Percentiles rank a stretch among this genome's conserved stretches.
Conservation (phyloP, 805 yeast genomes). For the Candida xyloterini region DNA sequence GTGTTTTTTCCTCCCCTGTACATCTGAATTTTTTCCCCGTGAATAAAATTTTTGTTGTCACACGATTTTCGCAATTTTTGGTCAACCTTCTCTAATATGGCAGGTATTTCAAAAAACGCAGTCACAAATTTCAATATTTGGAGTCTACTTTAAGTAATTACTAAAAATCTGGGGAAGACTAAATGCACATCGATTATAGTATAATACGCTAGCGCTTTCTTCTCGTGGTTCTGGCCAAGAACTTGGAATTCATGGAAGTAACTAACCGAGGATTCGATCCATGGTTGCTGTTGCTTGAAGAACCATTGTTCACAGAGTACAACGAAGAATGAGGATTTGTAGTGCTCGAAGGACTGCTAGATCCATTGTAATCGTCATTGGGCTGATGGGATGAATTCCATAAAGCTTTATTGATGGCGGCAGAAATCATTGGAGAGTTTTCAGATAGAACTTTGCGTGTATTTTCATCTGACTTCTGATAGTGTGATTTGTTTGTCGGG, state of each 20-base stretch:
- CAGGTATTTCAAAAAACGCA: constrained; percentile 11
- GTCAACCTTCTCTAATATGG: background rate
- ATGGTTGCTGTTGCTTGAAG: background rate
- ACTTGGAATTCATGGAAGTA: constrained; percentile 58
- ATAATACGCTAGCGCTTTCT: constrained; percentile 31
- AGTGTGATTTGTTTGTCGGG: background rate
- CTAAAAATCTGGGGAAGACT: constrained; percentile 8
- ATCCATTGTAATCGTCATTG: constrained; percentile 3
- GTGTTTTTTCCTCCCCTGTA: constrained; percentile 1
- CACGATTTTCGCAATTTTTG: background rate
- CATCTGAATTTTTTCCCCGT: background rate
- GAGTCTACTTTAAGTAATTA: background rate
- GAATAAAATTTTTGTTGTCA: background rate
- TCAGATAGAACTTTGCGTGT: constrained; percentile 20
- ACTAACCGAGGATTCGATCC: constrained; percentile 31
- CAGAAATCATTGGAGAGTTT: constrained; percentile 33
- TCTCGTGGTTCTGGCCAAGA: constrained; percentile 55
- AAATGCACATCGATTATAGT: constrained; percentile 3
- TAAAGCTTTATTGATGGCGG: constrained; percentile 35
- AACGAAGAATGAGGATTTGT: background rate
- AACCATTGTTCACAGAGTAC: constrained; percentile 1
- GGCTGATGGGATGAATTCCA: constrained; percentile 15
- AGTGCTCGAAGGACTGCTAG: background rate
- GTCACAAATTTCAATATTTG: constrained; percentile 13
- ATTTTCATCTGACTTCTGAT: constrained; percentile 9